Conservation (phyloP, 2,329 filamentous ascomycete genomes). For the Apiospora malaysiana region DNA sequence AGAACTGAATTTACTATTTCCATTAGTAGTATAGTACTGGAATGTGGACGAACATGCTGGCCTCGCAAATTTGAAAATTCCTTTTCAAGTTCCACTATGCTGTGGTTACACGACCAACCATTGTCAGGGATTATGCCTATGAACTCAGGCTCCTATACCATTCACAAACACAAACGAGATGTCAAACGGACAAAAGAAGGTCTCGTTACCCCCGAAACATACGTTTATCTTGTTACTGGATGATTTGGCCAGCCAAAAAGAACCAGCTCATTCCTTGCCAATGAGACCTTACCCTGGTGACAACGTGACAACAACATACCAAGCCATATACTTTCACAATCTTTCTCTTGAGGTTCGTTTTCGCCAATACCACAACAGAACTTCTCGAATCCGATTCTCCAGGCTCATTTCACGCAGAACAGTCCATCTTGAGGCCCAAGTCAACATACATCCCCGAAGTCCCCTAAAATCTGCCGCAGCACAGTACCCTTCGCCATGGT, state of each 20-base stretch:
- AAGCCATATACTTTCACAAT: background rate
- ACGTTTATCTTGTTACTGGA: background rate
- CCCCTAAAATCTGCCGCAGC: background rate
- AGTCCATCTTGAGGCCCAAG: background rate
- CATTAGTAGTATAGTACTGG: background rate
- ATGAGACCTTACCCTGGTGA: too few relatives aligned
- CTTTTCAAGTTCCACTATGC: background rate
- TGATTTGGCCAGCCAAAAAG: too few relatives aligned
- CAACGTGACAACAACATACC: background rate
- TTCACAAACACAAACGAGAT: too few relatives aligned
- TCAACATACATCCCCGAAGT: background rate
- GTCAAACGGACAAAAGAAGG: background rate
- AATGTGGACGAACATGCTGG: too few relatives aligned
- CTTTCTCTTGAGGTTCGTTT: background rate
- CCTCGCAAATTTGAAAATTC: too few relatives aligned
- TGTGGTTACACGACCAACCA: background rate
- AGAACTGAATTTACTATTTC: background rate
- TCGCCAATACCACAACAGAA: background rate
- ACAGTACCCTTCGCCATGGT: slow-evolving; percentile 33
- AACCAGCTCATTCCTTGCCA: too few relatives aligned
- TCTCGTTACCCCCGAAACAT: background rate
- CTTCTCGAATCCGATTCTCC: background rate
- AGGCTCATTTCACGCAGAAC: background rate
- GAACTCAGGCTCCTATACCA: background rate
- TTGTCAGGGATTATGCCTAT: background rate